phyloP scores from a whole-genome alignment of 345 rosid genomes.

The Acer saccharum region DNA sequence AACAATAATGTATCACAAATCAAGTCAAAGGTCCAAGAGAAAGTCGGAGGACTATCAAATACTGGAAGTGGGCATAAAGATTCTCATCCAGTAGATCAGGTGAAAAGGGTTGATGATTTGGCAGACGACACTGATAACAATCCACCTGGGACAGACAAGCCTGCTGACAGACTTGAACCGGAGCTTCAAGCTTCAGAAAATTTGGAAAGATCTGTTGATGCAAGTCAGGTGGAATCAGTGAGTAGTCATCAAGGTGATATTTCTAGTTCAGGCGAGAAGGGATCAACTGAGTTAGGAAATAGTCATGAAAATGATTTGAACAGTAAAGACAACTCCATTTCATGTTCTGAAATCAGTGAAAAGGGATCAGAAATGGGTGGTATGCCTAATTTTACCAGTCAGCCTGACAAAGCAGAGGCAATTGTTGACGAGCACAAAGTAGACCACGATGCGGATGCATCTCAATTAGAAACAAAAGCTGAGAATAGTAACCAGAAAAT shows the following conservation, averaged over 20 bases:
- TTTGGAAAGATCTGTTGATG: conserved; percentile 39
- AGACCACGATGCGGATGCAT: conserved; percentile 39
- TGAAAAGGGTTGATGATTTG: conserved; percentile 40
- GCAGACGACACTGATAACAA: conserved; percentile 35
- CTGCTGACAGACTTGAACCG: conserved; percentile 34
- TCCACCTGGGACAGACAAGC: conserved; percentile 37
- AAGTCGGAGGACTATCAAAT: conserved; percentile 35
- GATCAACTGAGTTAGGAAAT: conserved; percentile 39
- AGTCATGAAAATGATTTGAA: conserved; percentile 39
- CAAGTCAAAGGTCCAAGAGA: conserved; percentile 43
- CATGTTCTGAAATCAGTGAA: conserved; percentile 37
- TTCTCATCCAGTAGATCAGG: conserved; percentile 40
- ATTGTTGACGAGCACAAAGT: conserved; percentile 37
- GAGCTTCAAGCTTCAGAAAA: conserved; percentile 43
- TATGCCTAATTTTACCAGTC: conserved; percentile 31
- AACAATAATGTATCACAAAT: conserved; percentile 39
- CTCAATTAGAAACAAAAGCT: conserved; percentile 35
- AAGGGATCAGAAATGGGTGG: conserved; percentile 37
- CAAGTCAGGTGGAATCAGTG: conserved; percentile 32
- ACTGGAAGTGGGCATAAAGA: conserved; percentile 37
- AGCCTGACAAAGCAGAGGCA: conserved; percentile 38
- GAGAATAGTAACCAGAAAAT: conserved; percentile 37
- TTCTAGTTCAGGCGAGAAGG: conserved; percentile 34
- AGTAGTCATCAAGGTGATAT: conserved; percentile 41
- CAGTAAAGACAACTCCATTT: conserved; percentile 40